These are phyloP conservation scores for Aegilops sharonensis DNA, from an alignment of 176 grass and related monocot species.

Conservation along the genomic window DNA sequence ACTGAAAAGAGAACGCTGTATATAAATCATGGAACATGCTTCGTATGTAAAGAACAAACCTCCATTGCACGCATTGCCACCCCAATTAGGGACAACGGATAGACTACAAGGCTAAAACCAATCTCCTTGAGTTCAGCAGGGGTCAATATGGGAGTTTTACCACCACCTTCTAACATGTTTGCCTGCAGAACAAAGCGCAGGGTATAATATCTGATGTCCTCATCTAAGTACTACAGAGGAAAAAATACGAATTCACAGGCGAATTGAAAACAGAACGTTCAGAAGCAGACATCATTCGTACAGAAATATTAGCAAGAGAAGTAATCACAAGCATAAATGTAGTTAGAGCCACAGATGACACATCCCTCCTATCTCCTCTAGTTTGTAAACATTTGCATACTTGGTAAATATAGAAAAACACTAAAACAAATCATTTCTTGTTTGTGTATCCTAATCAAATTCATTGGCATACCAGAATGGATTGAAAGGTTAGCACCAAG, in stretches of 20 bases:
- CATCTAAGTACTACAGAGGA: background rate
- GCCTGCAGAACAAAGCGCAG: slow-evolving; percentile 46
- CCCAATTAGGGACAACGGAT: slow-evolving; percentile 89
- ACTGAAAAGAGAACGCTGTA: background rate
- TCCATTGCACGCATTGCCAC: slow-evolving; percentile 96
- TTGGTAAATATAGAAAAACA: background rate
- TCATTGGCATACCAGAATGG: background rate
- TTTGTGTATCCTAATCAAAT: background rate
- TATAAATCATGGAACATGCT: background rate
- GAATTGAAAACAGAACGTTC: background rate
- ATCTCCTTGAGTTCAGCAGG: slow-evolving; percentile 76
- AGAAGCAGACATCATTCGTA: background rate
- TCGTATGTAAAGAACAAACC: slow-evolving; percentile 46
- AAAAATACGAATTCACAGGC: background rate
- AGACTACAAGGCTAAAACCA: slow-evolving; percentile 77
- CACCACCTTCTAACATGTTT: slow-evolving; percentile 99
- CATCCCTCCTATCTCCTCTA: background rate
- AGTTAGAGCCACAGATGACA: background rate
- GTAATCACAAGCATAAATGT: background rate
- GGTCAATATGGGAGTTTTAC: slow-evolving; percentile 88
- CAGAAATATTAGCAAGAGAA: slow-evolving; percentile 2
- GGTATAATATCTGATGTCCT: slow-evolving; percentile 16
- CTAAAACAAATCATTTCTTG: slow-evolving; percentile 12
- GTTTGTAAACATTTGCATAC: background rate
- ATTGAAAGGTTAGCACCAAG: slow-evolving; percentile 3